phyloP scores from a whole-genome alignment of 176 grass and related monocot genomes.

The Zea mays region DNA sequence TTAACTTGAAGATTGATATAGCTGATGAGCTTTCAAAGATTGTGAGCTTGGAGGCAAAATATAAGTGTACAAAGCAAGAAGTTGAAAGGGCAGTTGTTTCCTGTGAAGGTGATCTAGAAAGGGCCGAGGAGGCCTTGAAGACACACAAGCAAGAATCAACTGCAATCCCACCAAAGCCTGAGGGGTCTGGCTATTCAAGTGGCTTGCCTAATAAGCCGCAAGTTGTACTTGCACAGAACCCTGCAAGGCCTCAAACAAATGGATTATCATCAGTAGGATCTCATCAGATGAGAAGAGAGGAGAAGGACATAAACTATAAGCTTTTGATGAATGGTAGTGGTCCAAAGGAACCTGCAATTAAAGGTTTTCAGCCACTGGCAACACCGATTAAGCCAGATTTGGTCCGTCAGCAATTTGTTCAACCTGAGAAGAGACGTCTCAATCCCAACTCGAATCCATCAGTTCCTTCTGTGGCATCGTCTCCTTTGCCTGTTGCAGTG shows the following conservation, averaged over 20 bases:
- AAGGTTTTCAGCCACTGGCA: conserved; percentile 58
- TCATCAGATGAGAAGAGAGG: conserved; percentile 70
- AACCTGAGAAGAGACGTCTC: conserved; percentile 65
- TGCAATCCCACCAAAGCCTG: conserved; percentile 35
- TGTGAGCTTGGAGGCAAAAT: conserved; percentile 67
- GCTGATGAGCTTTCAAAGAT: conserved; percentile 78
- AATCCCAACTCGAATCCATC: conserved; percentile 51
- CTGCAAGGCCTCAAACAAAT: conserved; percentile 63
- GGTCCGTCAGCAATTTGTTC: conserved; percentile 56
- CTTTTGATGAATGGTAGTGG: conserved; percentile 46
- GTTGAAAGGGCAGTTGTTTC: conserved; percentile 95
- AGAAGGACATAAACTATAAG: conserved; percentile 72
- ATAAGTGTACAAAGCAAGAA: conserved; percentile 89
- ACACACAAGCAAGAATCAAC: conserved; percentile 73
- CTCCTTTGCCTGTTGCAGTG: conserved; percentile 61
- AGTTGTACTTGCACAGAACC: conserved; percentile 41
- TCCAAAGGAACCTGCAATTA: conserved; percentile 65
- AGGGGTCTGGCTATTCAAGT: conserved; percentile 57
- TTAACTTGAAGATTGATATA: conserved; percentile 93
- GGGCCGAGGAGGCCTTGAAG: conserved; percentile 81
- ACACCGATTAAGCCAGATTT: conserved; percentile 52
- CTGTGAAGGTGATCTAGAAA: conserved; percentile 87
- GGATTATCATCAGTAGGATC: conserved; percentile 41
- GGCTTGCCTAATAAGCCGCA: conserved; percentile 60
- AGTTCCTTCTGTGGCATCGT: conserved; percentile 54